A percentile compares a stretch with the other conserved stretches of the same genome.
Evolutionary conservation across 164 flowering plant genomes (phyloP).

Genomic region (Platanus orientalis): DNA sequence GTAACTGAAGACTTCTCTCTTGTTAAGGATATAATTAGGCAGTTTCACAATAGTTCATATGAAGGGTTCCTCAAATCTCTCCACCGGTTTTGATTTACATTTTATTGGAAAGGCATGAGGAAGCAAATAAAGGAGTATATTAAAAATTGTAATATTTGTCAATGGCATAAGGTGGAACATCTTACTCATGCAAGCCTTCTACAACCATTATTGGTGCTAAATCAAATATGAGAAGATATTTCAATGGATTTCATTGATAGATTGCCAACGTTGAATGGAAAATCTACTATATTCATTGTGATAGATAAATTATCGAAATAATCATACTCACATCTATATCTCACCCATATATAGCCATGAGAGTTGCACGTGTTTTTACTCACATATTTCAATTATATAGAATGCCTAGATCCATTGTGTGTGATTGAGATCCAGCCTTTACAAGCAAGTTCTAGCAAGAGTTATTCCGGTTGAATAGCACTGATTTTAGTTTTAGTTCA

Average conservation of each 20-base stretch:
- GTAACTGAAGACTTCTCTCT: constrained; percentile 3
- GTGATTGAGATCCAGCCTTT: background rate
- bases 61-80: constrained; percentile 3
- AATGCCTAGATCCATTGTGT: no score
- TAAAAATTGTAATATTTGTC: background rate
- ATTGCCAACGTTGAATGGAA: background rate
- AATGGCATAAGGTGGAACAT: constrained; percentile 4
- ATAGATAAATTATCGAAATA: constrained; percentile 3
- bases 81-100: background rate
- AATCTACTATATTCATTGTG: background rate
- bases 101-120: constrained; percentile 1
- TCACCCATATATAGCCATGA: background rate
- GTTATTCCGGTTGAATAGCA: background rate
- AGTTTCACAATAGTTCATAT: no score
- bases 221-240: constrained; percentile 7
- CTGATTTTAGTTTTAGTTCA: constrained; percentile 2
- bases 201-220: constrained; percentile 4
- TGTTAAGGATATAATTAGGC: constrained; percentile 4
- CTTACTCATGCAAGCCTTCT: background rate
- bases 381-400: background rate
- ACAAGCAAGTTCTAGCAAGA: constrained; percentile 4
- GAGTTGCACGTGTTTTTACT: background rate
- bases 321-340: no score
- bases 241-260: no score
- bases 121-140: background rate